phyloP scores from a whole-genome alignment of 495 filamentous ascomycete genomes.

The Penicillium manginii region DNA sequence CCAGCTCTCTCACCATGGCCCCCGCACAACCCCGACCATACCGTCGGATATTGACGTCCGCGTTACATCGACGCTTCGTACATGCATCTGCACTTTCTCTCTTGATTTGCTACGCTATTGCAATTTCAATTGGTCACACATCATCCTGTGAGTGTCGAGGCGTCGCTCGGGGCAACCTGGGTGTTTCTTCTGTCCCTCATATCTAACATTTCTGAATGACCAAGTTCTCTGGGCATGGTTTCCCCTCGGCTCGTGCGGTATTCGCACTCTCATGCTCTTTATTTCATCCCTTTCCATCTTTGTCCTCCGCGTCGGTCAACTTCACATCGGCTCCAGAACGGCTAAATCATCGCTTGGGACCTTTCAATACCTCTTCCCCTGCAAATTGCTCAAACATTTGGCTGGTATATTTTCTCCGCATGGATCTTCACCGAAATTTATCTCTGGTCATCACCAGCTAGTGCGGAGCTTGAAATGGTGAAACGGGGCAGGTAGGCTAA shows the following conservation, averaged over 20 bases:
- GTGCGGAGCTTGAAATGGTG: conserved; percentile 70
- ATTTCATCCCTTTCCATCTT: conserved; percentile 68
- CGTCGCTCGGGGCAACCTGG: conserved; percentile 5
- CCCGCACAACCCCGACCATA: conserved; percentile 61
- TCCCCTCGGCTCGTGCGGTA: conserved; percentile 72
- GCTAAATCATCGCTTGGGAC: conserved; percentile 68
- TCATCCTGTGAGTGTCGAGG: conserved; percentile 59
- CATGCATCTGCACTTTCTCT: conserved; percentile 68
- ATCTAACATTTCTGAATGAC: background rate
- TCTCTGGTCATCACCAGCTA: conserved; percentile 70
- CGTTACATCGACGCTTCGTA: conserved; percentile 84
- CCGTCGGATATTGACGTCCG: conserved; percentile 87
- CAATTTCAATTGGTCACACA: conserved; percentile 71
- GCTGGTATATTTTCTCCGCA: conserved; percentile 77
- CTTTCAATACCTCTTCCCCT: conserved; percentile 58
- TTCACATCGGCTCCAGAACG: conserved; percentile 72
- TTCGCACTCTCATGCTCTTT: conserved; percentile 74
- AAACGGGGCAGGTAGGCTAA: conserved; percentile 62
- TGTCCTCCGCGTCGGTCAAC: conserved; percentile 81
- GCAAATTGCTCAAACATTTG: conserved; percentile 65
- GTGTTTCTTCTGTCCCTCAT: conserved; percentile 15
- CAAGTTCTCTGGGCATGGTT: conserved; percentile 86
- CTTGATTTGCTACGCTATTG: conserved; percentile 72
- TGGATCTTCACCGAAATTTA: conserved; percentile 83
- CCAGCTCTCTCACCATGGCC: conserved; percentile 49